Conservation (phyloP, 192 early-diverging fungal species). For the Podila epicladia region DNA sequence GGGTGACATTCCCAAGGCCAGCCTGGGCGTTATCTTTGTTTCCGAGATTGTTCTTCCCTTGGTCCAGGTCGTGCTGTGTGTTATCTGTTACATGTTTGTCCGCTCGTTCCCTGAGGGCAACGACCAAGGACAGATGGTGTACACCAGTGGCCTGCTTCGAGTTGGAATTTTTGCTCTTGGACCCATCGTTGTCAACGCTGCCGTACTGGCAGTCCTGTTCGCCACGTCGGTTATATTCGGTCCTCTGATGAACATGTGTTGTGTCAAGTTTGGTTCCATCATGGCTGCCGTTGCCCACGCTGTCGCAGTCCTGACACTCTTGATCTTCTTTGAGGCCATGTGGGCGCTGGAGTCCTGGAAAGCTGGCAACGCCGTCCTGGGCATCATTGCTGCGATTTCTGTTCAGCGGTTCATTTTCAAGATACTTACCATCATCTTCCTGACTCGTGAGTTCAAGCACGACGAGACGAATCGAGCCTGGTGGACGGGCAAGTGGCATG, state of each 20-base stretch:
- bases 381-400: slow-evolving; percentile 69
- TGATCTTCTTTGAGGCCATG: slow-evolving; percentile 68
- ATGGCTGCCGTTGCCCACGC: slow-evolving; percentile 72
- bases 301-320: slow-evolving; percentile 65
- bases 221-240: slow-evolving; percentile 71
- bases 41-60: slow-evolving; percentile 74
- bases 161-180: slow-evolving; percentile 68
- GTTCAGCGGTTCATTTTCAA: slow-evolving; percentile 76
- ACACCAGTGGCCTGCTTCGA: slow-evolving; percentile 62
- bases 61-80: slow-evolving; percentile 65
- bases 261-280: slow-evolving; percentile 75
- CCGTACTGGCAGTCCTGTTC: slow-evolving; percentile 66
- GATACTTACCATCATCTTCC: slow-evolving; percentile 66
- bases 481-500: slow-evolving; percentile 86
- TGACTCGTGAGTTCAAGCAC: slow-evolving; percentile 83
- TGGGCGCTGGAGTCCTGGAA: slow-evolving; percentile 74
- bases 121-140: slow-evolving; percentile 9
- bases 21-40: slow-evolving; percentile 65
- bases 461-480: slow-evolving; percentile 84
- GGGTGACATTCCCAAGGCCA: slow-evolving; percentile 68
- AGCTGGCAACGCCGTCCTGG: slow-evolving; percentile 65
- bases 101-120: slow-evolving; percentile 55
- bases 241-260: slow-evolving; percentile 63
- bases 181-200: slow-evolving; percentile 75
- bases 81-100: slow-evolving; percentile 68